phyloP scores from a whole-genome alignment of 2,329 filamentous ascomycete genomes.

The Penicillium brasilianum region DNA sequence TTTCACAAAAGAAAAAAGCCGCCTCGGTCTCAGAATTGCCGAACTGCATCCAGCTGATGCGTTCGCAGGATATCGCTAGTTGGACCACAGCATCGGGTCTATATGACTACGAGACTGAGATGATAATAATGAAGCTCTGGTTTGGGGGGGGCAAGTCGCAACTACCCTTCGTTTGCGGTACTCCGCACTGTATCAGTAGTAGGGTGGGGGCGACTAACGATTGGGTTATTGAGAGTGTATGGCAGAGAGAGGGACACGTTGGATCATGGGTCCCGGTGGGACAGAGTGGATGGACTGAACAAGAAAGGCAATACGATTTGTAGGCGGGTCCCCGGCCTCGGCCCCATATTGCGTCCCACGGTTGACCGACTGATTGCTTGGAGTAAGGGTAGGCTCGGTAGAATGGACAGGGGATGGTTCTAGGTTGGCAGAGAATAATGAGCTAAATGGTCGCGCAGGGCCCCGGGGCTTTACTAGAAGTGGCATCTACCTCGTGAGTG shows the following conservation, averaged over 20 bases:
- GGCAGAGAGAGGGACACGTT: conserved; percentile 23
- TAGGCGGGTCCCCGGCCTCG: neutral
- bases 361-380: neutral
- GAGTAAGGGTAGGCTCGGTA: neutral
- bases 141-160: neutral
- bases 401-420: neutral
- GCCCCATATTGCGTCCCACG: neutral
- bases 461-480: neutral
- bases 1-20: neutral
- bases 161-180: neutral
- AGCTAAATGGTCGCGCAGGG: neutral
- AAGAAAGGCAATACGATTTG: neutral
- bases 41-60: conserved; percentile 6
- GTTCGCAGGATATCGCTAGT: conserved; percentile 10
- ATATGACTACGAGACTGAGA: conserved; percentile 19
- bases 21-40: neutral
- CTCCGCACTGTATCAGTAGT: neutral
- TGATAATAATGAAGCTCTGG: neutral
- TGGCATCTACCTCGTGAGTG: neutral
- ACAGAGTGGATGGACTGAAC: conserved; percentile 6
- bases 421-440: neutral
- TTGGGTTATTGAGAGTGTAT: neutral
- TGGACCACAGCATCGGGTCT: conserved; percentile 22
- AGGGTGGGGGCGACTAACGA: conserved; percentile 12
- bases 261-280: conserved; percentile 24